Evolutionary conservation across 495 filamentous ascomycete genomes (phyloP), one percentile per base, ranked within the genome.

Genomic region (Hapsidospora chrysogenum): DNA sequence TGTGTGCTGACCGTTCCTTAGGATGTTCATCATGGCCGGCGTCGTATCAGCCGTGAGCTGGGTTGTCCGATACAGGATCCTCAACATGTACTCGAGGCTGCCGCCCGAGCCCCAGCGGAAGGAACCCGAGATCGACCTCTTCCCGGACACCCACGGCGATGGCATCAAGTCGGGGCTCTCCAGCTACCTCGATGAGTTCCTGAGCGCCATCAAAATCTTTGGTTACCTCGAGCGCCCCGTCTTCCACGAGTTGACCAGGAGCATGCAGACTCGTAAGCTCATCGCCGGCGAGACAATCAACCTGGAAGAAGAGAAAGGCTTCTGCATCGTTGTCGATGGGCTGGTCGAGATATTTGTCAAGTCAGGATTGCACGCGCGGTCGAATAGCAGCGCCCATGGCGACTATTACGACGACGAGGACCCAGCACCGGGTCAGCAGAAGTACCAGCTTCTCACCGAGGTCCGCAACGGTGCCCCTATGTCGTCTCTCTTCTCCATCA

Each of bases 151-250:
- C 4, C 84, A 87, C 49, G 86, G 94, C 40, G 80, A 81, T 20
- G 83, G 85, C 36, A 76, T 77, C 16, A 96, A 96, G 53, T 72
- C 85, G 1, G 89, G 92, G 2, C 68, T 97, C 18, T 74, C 84
- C 15, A 96, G 82, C 51, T 97, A 97, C 54, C 68, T 97, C 9
- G 89, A 97, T 53, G 92, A 97, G 57, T 97, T 96, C 44, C 64
- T 97, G 10, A 94, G 85, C 54, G 89, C 89, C n/a, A 96, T 97
- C 52, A 96, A 95, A 50, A 86, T 97, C 29, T 97, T 97, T 60
- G 89, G 89, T 2, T 97, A 96, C 51, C 66, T 97, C 29, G 89
- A 97, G 52, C 71, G 89, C 14, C 84, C 87, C 2, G 89, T 97
- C 10, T 97, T 96, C 51, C 89, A 97, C 51, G 89, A 97, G 53